Evolutionary conservation across 352 stramenopile species (phyloP).

Genomic region (Blastocystis sp.): DNA sequence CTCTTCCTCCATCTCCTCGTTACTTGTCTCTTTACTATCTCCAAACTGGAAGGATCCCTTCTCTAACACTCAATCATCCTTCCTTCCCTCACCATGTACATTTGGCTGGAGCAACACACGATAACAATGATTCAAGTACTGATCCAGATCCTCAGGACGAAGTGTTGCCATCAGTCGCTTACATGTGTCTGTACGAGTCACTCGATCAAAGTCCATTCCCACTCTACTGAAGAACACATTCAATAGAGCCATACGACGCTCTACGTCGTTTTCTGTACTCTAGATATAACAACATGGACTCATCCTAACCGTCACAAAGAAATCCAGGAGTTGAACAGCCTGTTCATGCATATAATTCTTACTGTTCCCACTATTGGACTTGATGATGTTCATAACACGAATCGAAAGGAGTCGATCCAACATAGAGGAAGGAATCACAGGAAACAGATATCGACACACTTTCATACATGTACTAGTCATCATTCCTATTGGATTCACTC

Average conservation of each 20-base stretch:
- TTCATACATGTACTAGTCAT: neutral
- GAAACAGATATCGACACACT: neutral
- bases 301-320: neutral
- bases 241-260: slow-evolving; percentile 11
- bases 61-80: neutral
- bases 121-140: neutral
- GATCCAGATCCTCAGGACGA: neutral
- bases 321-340: slow-evolving; percentile 3
- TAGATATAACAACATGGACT: neutral
- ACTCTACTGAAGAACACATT: neutral
- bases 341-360: slow-evolving; percentile 8
- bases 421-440: neutral
- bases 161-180: slow-evolving; percentile 8
- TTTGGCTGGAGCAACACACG: slow-evolving; percentile 14
- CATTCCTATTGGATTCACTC: neutral
- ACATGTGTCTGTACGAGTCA: neutral
- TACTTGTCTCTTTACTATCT: neutral
- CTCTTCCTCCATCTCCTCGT: neutral
- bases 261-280: neutral
- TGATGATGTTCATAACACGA: neutral
- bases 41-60: neutral
- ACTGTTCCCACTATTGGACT: neutral
- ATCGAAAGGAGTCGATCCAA: neutral
- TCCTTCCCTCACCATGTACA: neutral
- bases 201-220: slow-evolving; percentile 15